A percentile compares a stretch with the other conserved stretches of the same genome.
Conservation (phyloP, 139 green algal genomes). For the Closterium sp. region DNA sequence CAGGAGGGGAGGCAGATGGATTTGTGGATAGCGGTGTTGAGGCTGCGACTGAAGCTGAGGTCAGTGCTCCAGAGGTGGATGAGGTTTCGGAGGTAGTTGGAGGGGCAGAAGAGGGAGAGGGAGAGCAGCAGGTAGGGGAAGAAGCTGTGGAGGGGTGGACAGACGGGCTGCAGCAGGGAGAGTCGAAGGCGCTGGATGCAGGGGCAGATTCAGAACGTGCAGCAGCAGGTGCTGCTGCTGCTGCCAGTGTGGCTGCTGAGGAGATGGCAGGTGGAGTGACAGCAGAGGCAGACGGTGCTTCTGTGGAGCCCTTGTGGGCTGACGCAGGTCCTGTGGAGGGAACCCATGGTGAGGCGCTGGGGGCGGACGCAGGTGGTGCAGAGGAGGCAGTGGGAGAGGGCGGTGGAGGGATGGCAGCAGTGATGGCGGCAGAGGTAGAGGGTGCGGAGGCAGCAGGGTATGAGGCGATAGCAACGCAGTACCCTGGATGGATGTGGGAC, state of each 20-base stretch:
- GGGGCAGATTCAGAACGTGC: too few relatives aligned
- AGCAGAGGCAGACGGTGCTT: neutral
- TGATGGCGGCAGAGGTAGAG: neutral
- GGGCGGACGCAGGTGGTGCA: neutral
- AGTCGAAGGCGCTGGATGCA: neutral
- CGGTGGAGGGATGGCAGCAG: neutral
- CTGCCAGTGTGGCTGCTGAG: neutral
- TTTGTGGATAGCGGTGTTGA: neutral
- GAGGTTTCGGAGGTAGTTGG: neutral
- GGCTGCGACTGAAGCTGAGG: neutral
- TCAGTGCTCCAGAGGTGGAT: neutral
- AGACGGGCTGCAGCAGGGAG: neutral
- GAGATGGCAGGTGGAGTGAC: neutral
- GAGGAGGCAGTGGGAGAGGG: neutral
- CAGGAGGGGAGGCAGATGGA: neutral
- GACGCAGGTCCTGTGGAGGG: neutral
- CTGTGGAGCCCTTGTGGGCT: neutral
- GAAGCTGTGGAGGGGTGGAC: neutral
- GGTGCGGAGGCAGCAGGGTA: neutral
- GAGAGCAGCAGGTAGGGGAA: neutral
- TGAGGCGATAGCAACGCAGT: neutral
- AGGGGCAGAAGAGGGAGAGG: neutral
- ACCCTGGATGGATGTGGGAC: neutral
- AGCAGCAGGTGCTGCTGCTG: neutral
- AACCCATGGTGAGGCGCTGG: neutral